Base-by-base conservation (phyloP, 2,329 filamentous ascomycete species). In the Nannizziopsis arthrosporioides region DNA sequence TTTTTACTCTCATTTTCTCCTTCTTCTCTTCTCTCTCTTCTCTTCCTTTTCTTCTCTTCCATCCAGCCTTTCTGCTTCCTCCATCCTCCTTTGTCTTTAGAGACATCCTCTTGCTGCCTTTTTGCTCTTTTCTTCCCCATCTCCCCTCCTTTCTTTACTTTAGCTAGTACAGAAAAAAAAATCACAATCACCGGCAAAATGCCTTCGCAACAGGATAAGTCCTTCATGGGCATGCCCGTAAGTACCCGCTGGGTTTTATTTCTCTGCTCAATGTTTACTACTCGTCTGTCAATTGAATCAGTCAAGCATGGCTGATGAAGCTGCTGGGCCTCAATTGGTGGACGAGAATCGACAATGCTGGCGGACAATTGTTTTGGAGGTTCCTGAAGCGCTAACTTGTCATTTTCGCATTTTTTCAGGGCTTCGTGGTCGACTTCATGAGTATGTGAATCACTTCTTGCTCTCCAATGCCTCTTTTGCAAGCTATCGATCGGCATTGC, bases 391-490 rank as follows among this genome's bases (percentile, higher is more conserved):
- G 22, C 36, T 46, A 18, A 57, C 65, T 68, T 55, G 67, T 56
- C 48, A 55, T 55, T 55, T 54, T 54, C 59, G 56, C 46, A 48
- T 41, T 56, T 14, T 48, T 54, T 53, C 54, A 93, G 83, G 85
- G 86, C 72, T 96, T 96, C 80, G 68, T 95, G 70, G 86, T 93
- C 69, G 90, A 96, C 78, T 96, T 96, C 82, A 71, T 96, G 81
- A 96, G 88, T 94, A 94, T 68, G 89, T 92, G 55, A 22, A 31
- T 5, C 14, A 3, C 9, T 3, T 36, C 19, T 42, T n/a, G 14
- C 19, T 17, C 30, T 8, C 27, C 34, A 12, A 10, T 31, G 17
- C 30, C 17, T 37, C 36, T 11, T n/a, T 43, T 18, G 22, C 22
- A 27, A 27, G 22, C 22, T 27, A 7, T 27, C 22, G 7, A 27